Percentiles rank a stretch among this genome's conserved stretches.
phyloP scores from a whole-genome alignment of 805 yeast genomes.

The Myxozyma nipponensis region DNA sequence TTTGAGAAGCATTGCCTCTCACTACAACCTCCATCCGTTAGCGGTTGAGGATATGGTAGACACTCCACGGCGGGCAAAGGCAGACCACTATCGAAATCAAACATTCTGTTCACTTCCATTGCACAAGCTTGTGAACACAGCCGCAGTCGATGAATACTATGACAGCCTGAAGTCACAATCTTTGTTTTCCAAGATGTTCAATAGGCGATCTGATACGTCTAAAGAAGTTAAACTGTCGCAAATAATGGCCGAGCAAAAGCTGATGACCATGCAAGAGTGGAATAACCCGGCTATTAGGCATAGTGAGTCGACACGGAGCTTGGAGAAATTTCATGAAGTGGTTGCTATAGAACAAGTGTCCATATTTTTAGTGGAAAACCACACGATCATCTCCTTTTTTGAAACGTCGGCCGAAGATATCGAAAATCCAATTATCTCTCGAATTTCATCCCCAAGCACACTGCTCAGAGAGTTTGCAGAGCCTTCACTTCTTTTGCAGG shows the following conservation, averaged over 20 bases:
- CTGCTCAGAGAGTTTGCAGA: conserved; percentile 50
- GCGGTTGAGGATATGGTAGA: conserved; percentile 63
- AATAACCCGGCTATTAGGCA: conserved; percentile 34
- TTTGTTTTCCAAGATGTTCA: neutral
- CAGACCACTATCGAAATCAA: conserved; percentile 49
- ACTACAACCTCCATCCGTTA: conserved; percentile 49
- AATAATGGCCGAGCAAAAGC: conserved; percentile 25
- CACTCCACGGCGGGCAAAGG: conserved; percentile 57
- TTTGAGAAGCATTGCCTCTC: conserved; percentile 45
- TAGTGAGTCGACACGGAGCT: conserved; percentile 45
- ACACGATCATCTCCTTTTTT: conserved; percentile 53
- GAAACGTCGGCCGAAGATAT: conserved; percentile 55
- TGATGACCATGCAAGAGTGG: conserved; percentile 37
- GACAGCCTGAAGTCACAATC: conserved; percentile 6
- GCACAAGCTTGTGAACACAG: conserved; percentile 42
- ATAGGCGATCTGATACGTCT: conserved; percentile 1
- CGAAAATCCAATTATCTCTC: conserved; percentile 48
- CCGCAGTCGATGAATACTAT: conserved; percentile 16
- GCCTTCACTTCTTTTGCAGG: conserved; percentile 51
- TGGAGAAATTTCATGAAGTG: conserved; percentile 42
- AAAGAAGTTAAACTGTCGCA: conserved; percentile 5
- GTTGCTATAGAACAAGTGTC: conserved; percentile 58
- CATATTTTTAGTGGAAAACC: conserved; percentile 44
- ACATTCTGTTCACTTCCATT: conserved; percentile 55
- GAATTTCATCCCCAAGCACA: conserved; percentile 47